Evolutionary conservation across 73 alveolate genomes (phyloP).

Genomic region (Blepharisma stoltei): DNA sequence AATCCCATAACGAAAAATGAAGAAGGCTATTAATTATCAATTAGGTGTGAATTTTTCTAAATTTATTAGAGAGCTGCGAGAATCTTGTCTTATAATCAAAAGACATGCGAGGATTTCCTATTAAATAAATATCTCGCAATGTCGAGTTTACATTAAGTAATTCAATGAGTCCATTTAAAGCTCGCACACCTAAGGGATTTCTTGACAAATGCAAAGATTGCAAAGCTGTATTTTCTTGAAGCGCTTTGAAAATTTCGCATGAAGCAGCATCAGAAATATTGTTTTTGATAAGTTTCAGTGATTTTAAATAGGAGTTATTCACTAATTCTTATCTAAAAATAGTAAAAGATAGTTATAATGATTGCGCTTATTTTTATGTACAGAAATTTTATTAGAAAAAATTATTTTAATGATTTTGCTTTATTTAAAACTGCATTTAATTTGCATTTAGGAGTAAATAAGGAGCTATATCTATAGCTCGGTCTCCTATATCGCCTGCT

Average conservation of each 20-base stretch:
- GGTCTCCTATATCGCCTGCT: slow-evolving; percentile 17
- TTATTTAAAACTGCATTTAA: too few relatives aligned
- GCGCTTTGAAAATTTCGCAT: slow-evolving; percentile 13
- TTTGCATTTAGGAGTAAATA: too few relatives aligned
- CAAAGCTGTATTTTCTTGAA: neutral
- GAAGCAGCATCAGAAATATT: slow-evolving; percentile 24
- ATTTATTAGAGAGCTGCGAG: neutral
- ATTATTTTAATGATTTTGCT: too few relatives aligned
- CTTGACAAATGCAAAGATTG: neutral
- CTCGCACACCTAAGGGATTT: neutral
- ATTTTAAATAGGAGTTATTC: neutral
- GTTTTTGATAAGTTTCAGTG: neutral
- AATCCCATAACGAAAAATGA: too few relatives aligned
- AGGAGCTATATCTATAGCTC: slow-evolving; percentile 3
- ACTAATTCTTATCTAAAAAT: too few relatives aligned
- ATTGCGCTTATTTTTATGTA: too few relatives aligned
- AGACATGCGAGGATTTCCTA: slow-evolving; percentile 20
- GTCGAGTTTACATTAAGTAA: neutral
- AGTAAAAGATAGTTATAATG: too few relatives aligned
- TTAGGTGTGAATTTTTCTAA: slow-evolving; percentile 26
- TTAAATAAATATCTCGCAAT: neutral
- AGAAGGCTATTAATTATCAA: too few relatives aligned
- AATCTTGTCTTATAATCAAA: neutral
- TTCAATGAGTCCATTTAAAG: slow-evolving; percentile 5
- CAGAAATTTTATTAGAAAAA: too few relatives aligned